Evolutionary conservation across 2,329 filamentous ascomycete genomes (phyloP), one percentile per base, ranked within the genome.

Genomic region (Ophiostoma pallidulum): DNA sequence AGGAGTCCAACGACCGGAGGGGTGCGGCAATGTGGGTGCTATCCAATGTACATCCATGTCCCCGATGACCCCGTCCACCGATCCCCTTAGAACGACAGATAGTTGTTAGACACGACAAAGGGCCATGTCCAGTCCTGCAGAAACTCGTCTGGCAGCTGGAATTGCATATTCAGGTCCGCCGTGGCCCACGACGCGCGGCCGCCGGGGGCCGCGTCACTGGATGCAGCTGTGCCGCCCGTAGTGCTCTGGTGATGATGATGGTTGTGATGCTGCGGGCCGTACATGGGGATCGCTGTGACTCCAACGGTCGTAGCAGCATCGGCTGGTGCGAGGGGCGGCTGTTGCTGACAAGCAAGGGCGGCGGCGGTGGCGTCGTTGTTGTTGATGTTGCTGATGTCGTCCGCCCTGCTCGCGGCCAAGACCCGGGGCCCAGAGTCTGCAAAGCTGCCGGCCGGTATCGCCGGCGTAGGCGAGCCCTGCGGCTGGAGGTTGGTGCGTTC

Each of bases 91-190:
- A 47, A 53, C 2, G 46, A 51, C 32, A 53, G 44, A 24, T 51
- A 53, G 33, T 28, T 50, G 39, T 52, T 53, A n/a, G 52, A 51
- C 41, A 51, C 47, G 29, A 45, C 45, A 48, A 51, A 53, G 4
- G 51, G 52, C 50, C 52, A 53, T 3, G 47, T 48, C 49, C 47
- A 50, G 47, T 48, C 52, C 41, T 53, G 52, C 41, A 52, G 24
- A 12, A 53, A 36, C 52, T 44, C 49, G 37, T 31, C 39, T 4
- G 44, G 39, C 22, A 50, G 20, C 31, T 42, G 45, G 24, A 42
- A 32, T 41, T 45, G 46, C 49, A 51, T 49, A 31, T 47, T 41
- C 32, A 41, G 22, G 12, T 51, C 41, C 2, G 49, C 26, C 13
- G 35, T 20, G 12, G 29, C 45, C 44, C 41, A 51, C 10, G 38